phyloP scores from a whole-genome alignment of 2,329 filamentous ascomycete genomes.

The Cladobotryum mycophilum region DNA sequence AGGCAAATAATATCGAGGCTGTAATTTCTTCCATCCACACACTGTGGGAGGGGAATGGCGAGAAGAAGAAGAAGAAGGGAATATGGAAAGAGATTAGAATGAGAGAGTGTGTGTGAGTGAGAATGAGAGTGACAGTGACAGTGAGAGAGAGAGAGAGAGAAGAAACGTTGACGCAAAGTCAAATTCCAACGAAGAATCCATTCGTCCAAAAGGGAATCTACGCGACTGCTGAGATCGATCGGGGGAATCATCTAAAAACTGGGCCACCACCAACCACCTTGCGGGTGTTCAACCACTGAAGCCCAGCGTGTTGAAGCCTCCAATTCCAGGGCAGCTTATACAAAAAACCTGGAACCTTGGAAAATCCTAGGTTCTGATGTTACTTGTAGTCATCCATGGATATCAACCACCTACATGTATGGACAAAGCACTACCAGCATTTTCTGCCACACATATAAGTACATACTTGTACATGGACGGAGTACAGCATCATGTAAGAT shows the following conservation, averaged over 20 bases:
- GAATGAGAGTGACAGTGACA: neutral
- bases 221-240: constrained; percentile 11
- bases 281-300: too few species aligned
- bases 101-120: neutral
- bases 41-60: neutral
- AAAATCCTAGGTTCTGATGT: too few species aligned
- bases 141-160: neutral
- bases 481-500: too few species aligned
- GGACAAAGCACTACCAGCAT: too few species aligned
- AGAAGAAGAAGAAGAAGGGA: neutral
- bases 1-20: constrained; percentile 8
- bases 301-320: too few species aligned
- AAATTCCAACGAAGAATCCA: neutral
- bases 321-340: too few species aligned
- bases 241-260: constrained; percentile 1
- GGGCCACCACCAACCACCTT: too few species aligned
- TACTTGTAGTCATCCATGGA: too few species aligned
- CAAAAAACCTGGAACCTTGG: too few species aligned
- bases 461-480: too few species aligned
- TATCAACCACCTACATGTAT: too few species aligned
- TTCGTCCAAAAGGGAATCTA: neutral
- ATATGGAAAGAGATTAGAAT: neutral
- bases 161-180: neutral
- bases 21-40: constrained; percentile 11
- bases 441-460: too few species aligned